Percentiles rank a stretch among this genome's conserved stretches.
Evolutionary conservation across 805 yeast species (phyloP).

Genomic region (Candida suzukii): DNA sequence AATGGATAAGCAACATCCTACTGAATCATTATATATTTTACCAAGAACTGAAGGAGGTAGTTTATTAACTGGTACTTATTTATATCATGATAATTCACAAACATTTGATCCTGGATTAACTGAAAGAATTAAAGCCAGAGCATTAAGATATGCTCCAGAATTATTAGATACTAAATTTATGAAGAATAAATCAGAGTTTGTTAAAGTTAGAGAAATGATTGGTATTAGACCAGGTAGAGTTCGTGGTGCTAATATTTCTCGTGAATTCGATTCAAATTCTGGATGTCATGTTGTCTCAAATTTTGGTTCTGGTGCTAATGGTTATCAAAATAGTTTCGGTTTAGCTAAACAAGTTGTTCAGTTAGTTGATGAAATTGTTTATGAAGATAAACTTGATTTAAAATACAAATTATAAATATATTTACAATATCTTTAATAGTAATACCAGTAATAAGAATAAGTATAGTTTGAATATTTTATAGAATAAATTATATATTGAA

Average conservation of each 20-base stretch:
- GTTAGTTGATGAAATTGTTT: constrained; percentile 13
- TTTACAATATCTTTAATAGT: too few species aligned
- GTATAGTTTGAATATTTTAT: too few species aligned
- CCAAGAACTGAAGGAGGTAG: constrained; percentile 66
- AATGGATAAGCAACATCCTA: constrained; percentile 23
- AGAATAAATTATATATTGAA: too few species aligned
- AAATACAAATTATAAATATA: neutral
- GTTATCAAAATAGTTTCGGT: constrained; percentile 46
- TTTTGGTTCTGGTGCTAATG: constrained; percentile 73
- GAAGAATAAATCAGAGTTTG: constrained; percentile 34
- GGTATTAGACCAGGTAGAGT: constrained; percentile 66
- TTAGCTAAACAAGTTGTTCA: constrained; percentile 16
- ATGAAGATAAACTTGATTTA: constrained; percentile 2
- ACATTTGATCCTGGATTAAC: constrained; percentile 42
- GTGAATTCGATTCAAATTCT: constrained; percentile 23
- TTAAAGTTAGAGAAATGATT: constrained; percentile 49
- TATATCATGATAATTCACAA: constrained; percentile 14
- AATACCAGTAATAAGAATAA: neutral
- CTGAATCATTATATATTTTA: constrained; percentile 48
- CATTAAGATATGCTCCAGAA: constrained; percentile 43
- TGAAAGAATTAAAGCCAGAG: constrained; percentile 35
- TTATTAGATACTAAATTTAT: constrained; percentile 21
- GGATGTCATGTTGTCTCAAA: constrained; percentile 41
- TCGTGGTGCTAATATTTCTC: constrained; percentile 46
- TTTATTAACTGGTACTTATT: constrained; percentile 47